Evolutionary conservation across 148 eudicot species (phyloP), one percentile per base, ranked within the genome.

Genomic region (Spergularia bocconei): DNA sequence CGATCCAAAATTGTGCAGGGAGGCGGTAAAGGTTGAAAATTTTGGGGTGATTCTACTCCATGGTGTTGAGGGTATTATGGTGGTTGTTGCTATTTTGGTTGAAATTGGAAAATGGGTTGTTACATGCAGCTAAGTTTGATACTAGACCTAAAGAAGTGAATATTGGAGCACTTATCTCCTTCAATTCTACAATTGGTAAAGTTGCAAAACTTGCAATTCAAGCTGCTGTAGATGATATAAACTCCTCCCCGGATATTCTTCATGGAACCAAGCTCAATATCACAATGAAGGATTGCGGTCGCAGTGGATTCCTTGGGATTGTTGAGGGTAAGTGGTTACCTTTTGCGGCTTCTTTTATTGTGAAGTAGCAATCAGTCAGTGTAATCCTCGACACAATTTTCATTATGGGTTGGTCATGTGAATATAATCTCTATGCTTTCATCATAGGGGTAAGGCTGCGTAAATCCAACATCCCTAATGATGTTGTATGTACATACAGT

Each of bases 151-250:
- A 58, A 62, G 73, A 70, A 21, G 89, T 91, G 50, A 80, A 89
- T 19, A 67, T 89, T 73, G 96, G 89, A 33, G 85, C 88, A 60
- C 75, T 91, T 3, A 58, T 89, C 38, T 76, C 87, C 4, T 83
- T 83, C 59, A 78, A 84, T 79, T 81, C 87, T 39, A 81, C 66
- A 1, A 84, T 83, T 11, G 96, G 96, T 14, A 87, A 85, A 73
- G 92, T 84, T 59, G 91, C 87, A 17, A 85, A 84, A 70, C 76
- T 88, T 55, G 96, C 93, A 47, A 65, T 91, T 23, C 67, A 82
- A 75, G 88, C 92, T 65, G 96, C 96, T 20, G 53, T 87, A 48
- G 79, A 89, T 70, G 88, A 89, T 83, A 87, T 91, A 39, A 91
- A 91, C 71, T 75, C 93, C 48, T 55, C 83, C 72, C 68, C 84